These are phyloP conservation scores for Cryptosporidium tyzzeri DNA, from an alignment of 169 alveolate species.

Conservation along the genomic window DNA sequence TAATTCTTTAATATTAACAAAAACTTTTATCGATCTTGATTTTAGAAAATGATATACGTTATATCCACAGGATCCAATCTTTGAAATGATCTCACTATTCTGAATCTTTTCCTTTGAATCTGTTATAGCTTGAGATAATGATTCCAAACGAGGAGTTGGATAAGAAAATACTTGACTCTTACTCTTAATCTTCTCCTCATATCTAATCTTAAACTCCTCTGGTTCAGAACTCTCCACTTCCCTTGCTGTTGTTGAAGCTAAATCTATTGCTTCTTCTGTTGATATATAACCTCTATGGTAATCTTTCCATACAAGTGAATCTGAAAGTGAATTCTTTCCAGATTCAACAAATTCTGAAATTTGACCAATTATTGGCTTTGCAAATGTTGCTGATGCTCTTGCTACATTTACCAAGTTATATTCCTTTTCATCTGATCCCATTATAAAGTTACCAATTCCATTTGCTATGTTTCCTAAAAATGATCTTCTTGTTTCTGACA, in stretches of 20 bases:
- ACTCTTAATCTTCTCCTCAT: conserved; percentile 54
- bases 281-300: conserved; percentile 43
- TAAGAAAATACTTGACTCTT: conserved; percentile 57
- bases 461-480: conserved; percentile 20
- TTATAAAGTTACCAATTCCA: conserved; percentile 41
- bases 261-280: conserved; percentile 70
- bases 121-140: conserved; percentile 24
- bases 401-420: conserved; percentile 36
- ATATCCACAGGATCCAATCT: background rate
- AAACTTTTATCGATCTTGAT: background rate
- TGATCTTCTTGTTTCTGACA: conserved; percentile 59
- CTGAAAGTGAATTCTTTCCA: conserved; percentile 59
- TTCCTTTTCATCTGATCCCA: conserved; percentile 41
- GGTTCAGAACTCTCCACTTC: conserved; percentile 57
- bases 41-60: background rate
- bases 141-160: conserved; percentile 28
- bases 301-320: conserved; percentile 48
- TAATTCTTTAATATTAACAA: background rate
- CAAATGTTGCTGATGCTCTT: conserved; percentile 33
- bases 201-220: conserved; percentile 42
- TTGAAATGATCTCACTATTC: background rate
- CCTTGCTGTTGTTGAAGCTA: conserved; percentile 61
- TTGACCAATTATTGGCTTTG: conserved; percentile 54
- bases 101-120: conserved; percentile 23
- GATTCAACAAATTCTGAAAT: conserved; percentile 28